Evolutionary conservation across 805 yeast species (phyloP), one percentile per base, ranked within the genome.

Genomic region (Nakazawaea populi): DNA sequence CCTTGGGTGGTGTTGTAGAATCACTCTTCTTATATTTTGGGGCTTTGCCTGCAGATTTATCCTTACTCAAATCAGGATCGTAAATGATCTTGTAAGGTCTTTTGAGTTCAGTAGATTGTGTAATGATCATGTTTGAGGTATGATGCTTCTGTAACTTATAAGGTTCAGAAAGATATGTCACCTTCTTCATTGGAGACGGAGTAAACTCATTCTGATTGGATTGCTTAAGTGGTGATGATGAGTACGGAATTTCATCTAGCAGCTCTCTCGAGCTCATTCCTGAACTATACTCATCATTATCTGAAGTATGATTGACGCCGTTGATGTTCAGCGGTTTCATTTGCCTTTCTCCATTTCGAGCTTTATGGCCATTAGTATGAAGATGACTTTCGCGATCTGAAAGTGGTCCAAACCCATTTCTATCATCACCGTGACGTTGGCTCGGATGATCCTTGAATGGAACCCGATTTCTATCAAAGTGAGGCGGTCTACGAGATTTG

Each of bases 1-100:
- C 84, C 29, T 41, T 49, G 2, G 60, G 53, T 0, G 51, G 52
- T 43, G 65, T 70, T 5, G 70, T 70, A 42, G 64, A 60, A 5
- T 40, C 39, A 35, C 59, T 49, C 46, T 68, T 67, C 32, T 74
- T 70, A 38, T 66, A 63, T 9, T 68, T 61, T 3, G 67, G 61
- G 27, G 60, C 52, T 30, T 65, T 62, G 2, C 77, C 77, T 41
- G 68, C 64, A 3, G 69, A 58, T 41, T 68, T 67, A 35, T 74
- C 71, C 55, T 76, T 79, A 51, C 71, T 70, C 5, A 73, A 52
- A 28, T 73, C 78, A 2, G 80, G 80, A 57, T 83, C 88, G 57
- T 78, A 80, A 2, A 69, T 54, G 0, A 80, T 77, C 53, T 67
- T 73, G 58, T 70, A 74, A 48, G 68, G 66, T 48, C 69, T 72